These are phyloP conservation scores for Pseudogymnoascus sp. DNA, from an alignment of 2,329 filamentous ascomycete species.

Conservation along the genomic window DNA sequence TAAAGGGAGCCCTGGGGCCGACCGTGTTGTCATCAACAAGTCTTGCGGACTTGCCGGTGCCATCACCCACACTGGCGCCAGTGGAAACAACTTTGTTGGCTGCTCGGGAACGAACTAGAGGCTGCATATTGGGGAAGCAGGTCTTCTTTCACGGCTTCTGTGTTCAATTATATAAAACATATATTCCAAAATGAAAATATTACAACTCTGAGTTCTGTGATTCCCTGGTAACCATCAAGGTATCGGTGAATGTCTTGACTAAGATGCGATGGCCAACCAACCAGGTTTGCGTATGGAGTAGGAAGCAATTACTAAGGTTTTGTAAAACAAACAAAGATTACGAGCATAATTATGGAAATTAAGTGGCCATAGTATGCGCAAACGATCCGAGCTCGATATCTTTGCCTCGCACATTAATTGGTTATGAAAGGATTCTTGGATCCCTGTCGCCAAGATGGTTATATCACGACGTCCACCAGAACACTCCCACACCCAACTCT, in stretches of 20 bases:
- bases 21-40: conserved; percentile 58
- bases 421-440: neutral
- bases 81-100: conserved; percentile 60
- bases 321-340: neutral
- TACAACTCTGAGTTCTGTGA: neutral
- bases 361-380: neutral
- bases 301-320: neutral
- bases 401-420: neutral
- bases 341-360: neutral
- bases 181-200: neutral
- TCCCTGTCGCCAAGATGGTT: neutral
- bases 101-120: conserved; percentile 33
- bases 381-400: neutral
- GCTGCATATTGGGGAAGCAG: neutral
- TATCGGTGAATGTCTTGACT: neutral
- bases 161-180: neutral
- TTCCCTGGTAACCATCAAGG: neutral
- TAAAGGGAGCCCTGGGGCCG: conserved; percentile 54
- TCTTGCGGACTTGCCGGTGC: conserved; percentile 50
- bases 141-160: neutral
- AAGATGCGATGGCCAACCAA: neutral
- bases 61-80: conserved; percentile 65
- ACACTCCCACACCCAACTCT: neutral
- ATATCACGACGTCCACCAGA: neutral
- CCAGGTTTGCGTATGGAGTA: neutral